Conservation (phyloP, 2,329 filamentous ascomycete species). For the Plectosphaerella cucumerina region DNA sequence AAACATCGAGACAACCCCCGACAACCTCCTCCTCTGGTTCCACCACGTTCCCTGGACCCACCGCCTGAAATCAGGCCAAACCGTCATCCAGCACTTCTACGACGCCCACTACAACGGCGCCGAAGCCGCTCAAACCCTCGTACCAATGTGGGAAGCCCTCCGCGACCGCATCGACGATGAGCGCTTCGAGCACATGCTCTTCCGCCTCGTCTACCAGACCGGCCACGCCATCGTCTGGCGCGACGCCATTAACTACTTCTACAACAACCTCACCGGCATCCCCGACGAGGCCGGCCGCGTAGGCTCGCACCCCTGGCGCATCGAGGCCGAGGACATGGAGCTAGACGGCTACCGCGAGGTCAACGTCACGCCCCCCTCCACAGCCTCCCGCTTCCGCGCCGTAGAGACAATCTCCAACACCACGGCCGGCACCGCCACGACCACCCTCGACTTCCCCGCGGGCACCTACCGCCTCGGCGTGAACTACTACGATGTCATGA, state of each 20-base stretch:
- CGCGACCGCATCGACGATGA: slow-evolving; percentile 53
- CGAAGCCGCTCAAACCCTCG: slow-evolving; percentile 56
- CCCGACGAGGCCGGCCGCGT: slow-evolving; percentile 53
- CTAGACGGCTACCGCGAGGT: slow-evolving; percentile 53
- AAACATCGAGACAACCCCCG: slow-evolving; percentile 57
- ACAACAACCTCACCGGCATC: slow-evolving; percentile 57
- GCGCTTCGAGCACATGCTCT: slow-evolving; percentile 54
- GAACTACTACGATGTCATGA: slow-evolving; percentile 61
- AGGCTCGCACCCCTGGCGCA: slow-evolving; percentile 57
- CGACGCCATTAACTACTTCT: slow-evolving; percentile 63
- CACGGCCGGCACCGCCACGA: slow-evolving; percentile 38
- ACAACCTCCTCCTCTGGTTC: slow-evolving; percentile 68
- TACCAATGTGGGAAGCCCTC: slow-evolving; percentile 48
- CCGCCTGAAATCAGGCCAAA: slow-evolving; percentile 56
- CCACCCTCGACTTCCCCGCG: slow-evolving; percentile 39
- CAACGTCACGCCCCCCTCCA: slow-evolving; percentile 48
- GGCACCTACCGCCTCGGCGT: slow-evolving; percentile 61
- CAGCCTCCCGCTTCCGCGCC: slow-evolving; percentile 50
- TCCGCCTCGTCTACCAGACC: slow-evolving; percentile 60
- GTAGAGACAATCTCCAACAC: slow-evolving; percentile 55
- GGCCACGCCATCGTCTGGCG: slow-evolving; percentile 69
- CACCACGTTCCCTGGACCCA: slow-evolving; percentile 69
- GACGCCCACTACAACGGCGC: slow-evolving; percentile 59
- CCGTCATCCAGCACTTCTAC: slow-evolving; percentile 65
- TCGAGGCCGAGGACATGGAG: slow-evolving; percentile 64